Conservation (phyloP, 345 rosid genomes). For the thale cress (Arabidopsis thaliana) region TAIR10.1 NC_003071.7:14519501-14520000, state of each 20-base stretch:
- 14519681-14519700: constrained; percentile 1
- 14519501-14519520: constrained; percentile 38
- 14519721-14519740: neutral
- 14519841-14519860: constrained; percentile 95
- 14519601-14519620: constrained; percentile 81
- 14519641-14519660: constrained; percentile 60
- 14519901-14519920: constrained; percentile 92
- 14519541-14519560: constrained; percentile 6
- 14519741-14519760: neutral
- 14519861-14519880: constrained; percentile 87
- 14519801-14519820: neutral
- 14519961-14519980: constrained; percentile 96
- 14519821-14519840: constrained; percentile 40
- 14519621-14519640: constrained; percentile 76
- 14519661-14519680: neutral
- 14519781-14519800: constrained; percentile 2
- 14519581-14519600: constrained; percentile 71
- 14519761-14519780: neutral
- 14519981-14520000: constrained; percentile 99
- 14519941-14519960: constrained; percentile 80
- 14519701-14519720: neutral
- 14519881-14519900: constrained; percentile 81
- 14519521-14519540: neutral
- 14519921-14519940: constrained; percentile 72
- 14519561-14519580: constrained; percentile 65